Conservation (phyloP, 2,329 filamentous ascomycete species). For the Ilyonectria mors-panacis region DNA sequence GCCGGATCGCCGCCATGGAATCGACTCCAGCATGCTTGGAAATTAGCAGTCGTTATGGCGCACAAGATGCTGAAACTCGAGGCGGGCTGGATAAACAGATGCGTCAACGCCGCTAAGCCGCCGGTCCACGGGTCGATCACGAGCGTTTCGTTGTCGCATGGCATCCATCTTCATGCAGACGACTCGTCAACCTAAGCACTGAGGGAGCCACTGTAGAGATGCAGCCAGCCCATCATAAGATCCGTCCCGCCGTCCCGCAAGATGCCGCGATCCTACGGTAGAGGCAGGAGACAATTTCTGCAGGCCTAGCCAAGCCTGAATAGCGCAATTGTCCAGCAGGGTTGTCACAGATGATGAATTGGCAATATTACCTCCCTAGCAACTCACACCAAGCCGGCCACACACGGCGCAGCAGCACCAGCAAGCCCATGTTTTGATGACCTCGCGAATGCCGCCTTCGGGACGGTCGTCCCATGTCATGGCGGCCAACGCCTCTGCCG, state of each 20-base stretch:
- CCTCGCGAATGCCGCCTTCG: neutral
- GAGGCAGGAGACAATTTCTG: conserved; percentile 40
- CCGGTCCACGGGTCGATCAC: conserved; percentile 22
- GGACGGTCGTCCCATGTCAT: conserved; percentile 1
- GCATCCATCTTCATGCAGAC: conserved; percentile 24
- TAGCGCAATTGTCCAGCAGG: conserved; percentile 43
- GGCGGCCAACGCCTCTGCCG: neutral
- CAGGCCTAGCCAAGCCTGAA: conserved; percentile 34
- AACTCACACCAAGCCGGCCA: conserved; percentile 6
- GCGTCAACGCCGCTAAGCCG: conserved; percentile 3
- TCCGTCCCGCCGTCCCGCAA: neutral
- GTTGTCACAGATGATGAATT: conserved; percentile 39
- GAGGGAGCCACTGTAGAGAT: neutral
- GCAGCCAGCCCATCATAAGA: conserved; percentile 8
- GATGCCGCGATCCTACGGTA: conserved; percentile 22
- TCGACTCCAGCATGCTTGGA: conserved; percentile 40
- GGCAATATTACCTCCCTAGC: conserved; percentile 32
- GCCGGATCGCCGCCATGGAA: conserved; percentile 43
- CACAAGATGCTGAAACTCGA: conserved; percentile 40
- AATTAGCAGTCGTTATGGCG: conserved; percentile 43
- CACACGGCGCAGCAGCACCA: conserved; percentile 16
- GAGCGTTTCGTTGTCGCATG: conserved; percentile 12
- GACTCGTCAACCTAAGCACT: conserved; percentile 9
- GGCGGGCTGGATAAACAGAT: conserved; percentile 1
- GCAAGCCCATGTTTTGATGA: conserved; percentile 13